Evolutionary conservation across 2,329 filamentous ascomycete genomes (phyloP), one percentile per base, ranked within the genome.

Genomic region (Purpureocillium takamizusanense): DNA sequence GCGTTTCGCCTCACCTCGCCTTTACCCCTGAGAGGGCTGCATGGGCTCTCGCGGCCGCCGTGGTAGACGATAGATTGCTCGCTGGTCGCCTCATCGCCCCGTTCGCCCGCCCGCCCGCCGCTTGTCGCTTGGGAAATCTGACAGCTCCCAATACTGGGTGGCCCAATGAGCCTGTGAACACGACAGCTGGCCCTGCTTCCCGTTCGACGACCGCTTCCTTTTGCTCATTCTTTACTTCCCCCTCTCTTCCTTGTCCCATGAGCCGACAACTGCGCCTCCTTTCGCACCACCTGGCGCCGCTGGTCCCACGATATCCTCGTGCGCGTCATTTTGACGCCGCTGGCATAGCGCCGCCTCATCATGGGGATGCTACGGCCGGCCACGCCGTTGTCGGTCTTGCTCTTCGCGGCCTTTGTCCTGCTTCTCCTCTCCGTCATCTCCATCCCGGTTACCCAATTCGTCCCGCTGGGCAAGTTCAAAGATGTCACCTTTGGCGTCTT

Each of bases 401-500:
- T 97, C 54, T 76, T 94, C 46, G 72, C 76, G 54, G 88, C 90
- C 48, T 95, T 98, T 62, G 83, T 72, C 46, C 70, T 97, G 45
- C 73, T 97, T 37, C 70, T 97, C 34, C 71, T 98, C 30, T 86
- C 88, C 34, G 86, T 89, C 30, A 67, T 98, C n/a, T 95, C 90
- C 2, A 89, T 87, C 0, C 92, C 92, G 14, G 79, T 98, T 49
- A 83, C 97, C 56, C 80, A 83, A 55, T 74, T 72, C 18, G 94
- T 98, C 34, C 86, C 88, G 9, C 71, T 98, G 31, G 89, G 85
- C 29, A 80, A 77, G 37, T 90, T 81, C 55, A 66, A 81, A 31
- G 80, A 82, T 51, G 77, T 86, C 50, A 81, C 80, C 49, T 95
- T 94, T 68, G 92, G 92, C 35, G 89, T 97, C 35, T 90, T 97